Base-by-base conservation (phyloP, 1,284 basidiomycete species). In the Vanrija pseudolonga region DNA sequence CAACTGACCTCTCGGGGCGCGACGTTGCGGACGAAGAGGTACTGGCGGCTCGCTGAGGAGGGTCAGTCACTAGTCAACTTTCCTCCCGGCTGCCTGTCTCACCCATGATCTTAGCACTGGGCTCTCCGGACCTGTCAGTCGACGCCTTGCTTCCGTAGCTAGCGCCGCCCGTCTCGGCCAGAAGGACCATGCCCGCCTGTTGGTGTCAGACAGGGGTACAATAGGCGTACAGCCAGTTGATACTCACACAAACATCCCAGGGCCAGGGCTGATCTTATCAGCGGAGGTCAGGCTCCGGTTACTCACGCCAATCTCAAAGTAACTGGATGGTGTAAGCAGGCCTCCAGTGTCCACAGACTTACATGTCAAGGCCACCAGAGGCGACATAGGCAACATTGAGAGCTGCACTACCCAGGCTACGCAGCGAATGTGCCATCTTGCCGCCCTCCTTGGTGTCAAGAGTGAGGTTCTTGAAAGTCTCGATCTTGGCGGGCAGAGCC, bases 151-250 rank as follows among this genome's bases (percentile, higher is more conserved):
- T 83, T 39, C 89, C 90, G 23, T 85, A 86, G 28, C 88, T 83
- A 20, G 86, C 78, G 22, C 88, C 84, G 6, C 92, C 92, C 0
- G 94, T 90, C 73, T 97, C 95, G 59, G 89, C 82, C 0, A 90
- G 89, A 61, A 98, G 94, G 59, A 94, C 86, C n/a, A 90, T 85
- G 0, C 93, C 94, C 1, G 95, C 86, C 79, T 71, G 55, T n/a
- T 19, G 6, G 19, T 8, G 22, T 45, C 22, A 18, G 17, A 41
- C 2, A 28, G 7, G 15, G 18, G 15, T 43, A 6, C 24, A 9
- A 19, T 3, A 28, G 7, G 15, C 17, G 15, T 43, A 6, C 24
- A 9, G n/a, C 24, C 23, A 36, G 9, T 15, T 19, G 23, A n/a
- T 23, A 77, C 82, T 70, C 63, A 84, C 90, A 64, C 87, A 90